A percentile compares a stretch with the other conserved stretches of the same genome.
These are phyloP conservation scores for Ilyonectria robusta DNA, from an alignment of 2,329 filamentous ascomycete species.

Conservation along the genomic window DNA sequence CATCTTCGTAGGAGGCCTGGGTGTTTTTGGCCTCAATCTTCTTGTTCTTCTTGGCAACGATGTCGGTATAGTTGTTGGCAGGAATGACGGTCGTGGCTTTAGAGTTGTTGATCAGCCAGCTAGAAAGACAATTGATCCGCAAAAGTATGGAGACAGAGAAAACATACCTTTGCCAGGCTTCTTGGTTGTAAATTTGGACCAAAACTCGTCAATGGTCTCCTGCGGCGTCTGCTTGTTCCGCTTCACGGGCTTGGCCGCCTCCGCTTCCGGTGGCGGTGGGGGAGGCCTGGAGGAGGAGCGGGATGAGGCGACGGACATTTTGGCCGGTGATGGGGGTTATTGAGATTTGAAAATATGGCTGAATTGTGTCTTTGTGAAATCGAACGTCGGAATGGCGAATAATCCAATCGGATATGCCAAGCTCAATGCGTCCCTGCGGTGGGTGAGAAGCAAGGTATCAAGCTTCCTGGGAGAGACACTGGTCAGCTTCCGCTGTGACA, in stretches of 20 bases:
- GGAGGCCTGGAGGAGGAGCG: constrained; percentile 4
- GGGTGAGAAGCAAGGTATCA: not conserved
- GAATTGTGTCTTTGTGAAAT: not conserved
- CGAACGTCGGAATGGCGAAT: too few species aligned
- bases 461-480: not conserved
- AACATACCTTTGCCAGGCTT: constrained; percentile 75
- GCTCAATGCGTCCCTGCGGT: not conserved
- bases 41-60: constrained; percentile 69
- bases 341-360: not conserved
- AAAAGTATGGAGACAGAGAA: not conserved
- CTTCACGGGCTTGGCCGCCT: constrained; percentile 20
- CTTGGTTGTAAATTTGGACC: constrained; percentile 79
- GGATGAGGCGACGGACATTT: constrained; percentile 12
- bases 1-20: constrained; percentile 80
- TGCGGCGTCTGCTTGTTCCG: constrained; percentile 72
- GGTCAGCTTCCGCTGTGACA: not conserved
- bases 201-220: constrained; percentile 79
- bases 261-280: constrained; percentile 9
- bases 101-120: not conserved
- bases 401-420: not conserved
- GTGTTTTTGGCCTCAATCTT: constrained; percentile 70
- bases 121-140: not conserved
- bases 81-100: constrained; percentile 78
- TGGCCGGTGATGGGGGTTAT: not conserved
- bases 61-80: constrained; percentile 74